Base-by-base conservation (phyloP, 1,139 yeast genomes). In the Scheffersomyces quercinus region DNA sequence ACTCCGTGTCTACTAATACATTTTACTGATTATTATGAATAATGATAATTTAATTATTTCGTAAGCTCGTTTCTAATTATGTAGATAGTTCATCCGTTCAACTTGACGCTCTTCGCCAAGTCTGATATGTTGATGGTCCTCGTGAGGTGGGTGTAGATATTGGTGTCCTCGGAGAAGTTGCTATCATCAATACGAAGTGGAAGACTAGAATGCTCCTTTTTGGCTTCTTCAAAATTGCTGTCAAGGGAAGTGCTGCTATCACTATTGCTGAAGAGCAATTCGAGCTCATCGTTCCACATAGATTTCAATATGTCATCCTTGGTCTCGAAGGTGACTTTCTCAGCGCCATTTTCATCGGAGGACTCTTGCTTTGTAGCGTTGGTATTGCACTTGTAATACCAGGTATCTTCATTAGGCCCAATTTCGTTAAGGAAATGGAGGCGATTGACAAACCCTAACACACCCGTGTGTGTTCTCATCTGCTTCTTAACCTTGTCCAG, bases 371-470 rank as follows among this genome's bases (percentile, higher is more conserved):
- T n/a, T n/a, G 20, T 11, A 31, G n/a, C 20, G 10, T 15, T 9
- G 24, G 11, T 14, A 14, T 31, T 31, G 24, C 35, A 31, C n/a
- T n/a, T 15, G 12, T 31, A 20, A 13, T 31, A 31, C 35, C 35
- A 31, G 20, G 24, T 31, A n/a, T 15, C 15, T 14, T 11, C 14
- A 6, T 20, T 28, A n/a, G 28, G 28, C 28, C 9, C 28, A 29
- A 14, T 20, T 10, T 15, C 35, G n/a, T 36, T 28, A 13, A 37
- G 28, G 8, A 26, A 24, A 37, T 45, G 37, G 38, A 40, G 38
- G 3, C 52, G 38, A 20, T 45, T 45, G 14, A 52, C 41, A 37
- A 36, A 50, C 28, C 57, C 57, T 28, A 51, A 35, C 14, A 52
- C 50, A 5, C 55, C 57, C 8, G 47, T 48, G 12, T 37, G 35